phyloP scores from a whole-genome alignment of 768 basidiomycete genomes.

The Porphyrellus cyaneotinctus region DNA sequence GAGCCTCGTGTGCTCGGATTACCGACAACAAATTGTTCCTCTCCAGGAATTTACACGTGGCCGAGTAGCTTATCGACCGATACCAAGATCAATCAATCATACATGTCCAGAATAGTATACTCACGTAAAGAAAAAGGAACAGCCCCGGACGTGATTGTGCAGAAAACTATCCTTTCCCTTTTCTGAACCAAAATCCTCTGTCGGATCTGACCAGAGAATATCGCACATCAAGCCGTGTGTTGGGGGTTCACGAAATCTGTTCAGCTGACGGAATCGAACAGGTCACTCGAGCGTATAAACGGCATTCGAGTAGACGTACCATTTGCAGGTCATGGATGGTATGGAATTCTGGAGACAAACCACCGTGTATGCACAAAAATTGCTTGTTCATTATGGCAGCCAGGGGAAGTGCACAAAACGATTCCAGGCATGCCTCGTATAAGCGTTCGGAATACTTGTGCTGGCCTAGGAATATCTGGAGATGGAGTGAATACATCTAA shows the following conservation, averaged over 20 bases:
- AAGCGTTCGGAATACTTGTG: conserved; percentile 75
- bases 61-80: conserved; percentile 56
- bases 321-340: conserved; percentile 62
- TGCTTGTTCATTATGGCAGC: conserved; percentile 81
- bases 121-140: conserved; percentile 73
- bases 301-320: conserved; percentile 34
- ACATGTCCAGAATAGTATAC: conserved; percentile 13
- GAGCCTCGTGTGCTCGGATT: conserved; percentile 95
- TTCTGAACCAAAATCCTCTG: conserved; percentile 69
- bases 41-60: conserved; percentile 91
- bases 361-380: conserved; percentile 74
- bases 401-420: conserved; percentile 66
- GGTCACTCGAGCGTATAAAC: background rate
- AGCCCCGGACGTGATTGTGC: conserved; percentile 71
- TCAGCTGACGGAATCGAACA: conserved; percentile 41
- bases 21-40: conserved; percentile 87
- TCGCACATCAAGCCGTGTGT: conserved; percentile 75
- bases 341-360: conserved; percentile 64
- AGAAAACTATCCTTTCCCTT: conserved; percentile 61
- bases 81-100: background rate
- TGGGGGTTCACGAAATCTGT: conserved; percentile 70
- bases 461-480: conserved; percentile 41
- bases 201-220: conserved; percentile 70
- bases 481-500: conserved; percentile 2
- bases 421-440: conserved; percentile 71